Evolutionary conservation across 108 stramenopile species (phyloP), one percentile per base, ranked within the genome.

Genomic region (Fragilariopsis cylindrus): DNA sequence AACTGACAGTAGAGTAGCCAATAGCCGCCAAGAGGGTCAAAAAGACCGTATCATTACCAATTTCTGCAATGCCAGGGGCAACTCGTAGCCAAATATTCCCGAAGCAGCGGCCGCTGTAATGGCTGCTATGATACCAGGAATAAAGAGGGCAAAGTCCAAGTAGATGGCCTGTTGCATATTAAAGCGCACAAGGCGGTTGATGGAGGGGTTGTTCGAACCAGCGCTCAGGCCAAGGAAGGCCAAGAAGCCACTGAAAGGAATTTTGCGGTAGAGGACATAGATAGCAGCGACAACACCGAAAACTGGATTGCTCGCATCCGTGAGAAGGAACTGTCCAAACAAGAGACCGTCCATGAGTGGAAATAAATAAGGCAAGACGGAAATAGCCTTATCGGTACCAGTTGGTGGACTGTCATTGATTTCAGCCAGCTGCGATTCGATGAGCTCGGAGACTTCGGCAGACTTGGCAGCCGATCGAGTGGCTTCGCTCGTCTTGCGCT

Each of bases 81-180:
- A 41, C 4, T 57, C 12, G 12, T 70, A 50, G 52, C 68, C 77
- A 5, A 79, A 57, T 30, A 30, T 2, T 15, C 76, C 75, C 39
- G 67, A 65, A 4, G 68, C 45, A 39, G 72, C 57, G 6, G 77
- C 40, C n/a, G 73, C 82, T 11, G 68, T 73, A 12, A 89, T 50
- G 19, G 79, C 77, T 30, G 69, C 5, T 8, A 86, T 48, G 8
- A 91, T 69, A 6, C 83, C 80, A 65, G 88, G 88, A 47, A 91
- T 71, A 78, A 91, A 84, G 41, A 91, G 69, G 3, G 88, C 90
- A 75, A 91, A 87, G 77, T 91, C 90, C 45, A 91, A 60, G 49
- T 77, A 87, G 44, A 91, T 88, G 7, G 90, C 90, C 81, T 91
- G 90, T 66, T 88, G 88, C 82, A 91, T 84, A 68, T 84, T 87